A percentile compares a stretch with the other conserved stretches of the same genome.
These are phyloP conservation scores for Yamadazyma atmosphaerica DNA, from an alignment of 1,139 yeast species.

Conservation along the genomic window DNA sequence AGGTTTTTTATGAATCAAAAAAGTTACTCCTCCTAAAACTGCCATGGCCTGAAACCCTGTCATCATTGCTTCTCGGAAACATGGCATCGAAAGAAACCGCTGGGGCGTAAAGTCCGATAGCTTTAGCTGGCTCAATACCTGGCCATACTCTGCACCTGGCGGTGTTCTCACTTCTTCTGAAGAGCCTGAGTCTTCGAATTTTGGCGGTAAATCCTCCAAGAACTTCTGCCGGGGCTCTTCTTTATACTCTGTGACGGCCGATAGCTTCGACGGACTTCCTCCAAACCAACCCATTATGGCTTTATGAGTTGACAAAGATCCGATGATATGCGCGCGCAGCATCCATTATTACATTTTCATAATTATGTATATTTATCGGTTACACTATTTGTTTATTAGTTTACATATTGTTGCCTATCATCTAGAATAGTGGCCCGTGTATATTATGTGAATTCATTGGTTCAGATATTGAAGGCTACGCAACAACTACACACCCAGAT, in stretches of 20 bases:
- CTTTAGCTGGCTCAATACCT: conserved; percentile 31
- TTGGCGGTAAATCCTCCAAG: conserved; percentile 46
- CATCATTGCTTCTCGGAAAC: conserved; percentile 86
- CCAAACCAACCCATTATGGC: conserved; percentile 36
- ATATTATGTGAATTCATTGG: too few species aligned
- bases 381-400: too few species aligned
- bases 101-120: conserved; percentile 56
- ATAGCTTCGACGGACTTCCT: conserved; percentile 26
- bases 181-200: conserved; percentile 40
- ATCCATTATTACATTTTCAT: too few species aligned
- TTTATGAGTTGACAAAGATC: too few species aligned
- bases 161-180: conserved; percentile 9
- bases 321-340: too few species aligned
- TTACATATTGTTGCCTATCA: too few species aligned
- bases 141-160: conserved; percentile 29
- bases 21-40: conserved; percentile 72
- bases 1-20: conserved; percentile 64
- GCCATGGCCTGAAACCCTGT: conserved; percentile 87
- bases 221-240: conserved; percentile 19
- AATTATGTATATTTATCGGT: too few species aligned
- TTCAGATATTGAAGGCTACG: too few species aligned
- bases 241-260: conserved; percentile 24
- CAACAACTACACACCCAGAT: too few species aligned
- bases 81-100: conserved; percentile 68
- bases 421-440: too few species aligned